These are phyloP conservation scores for Blepharisma stoltei DNA, from an alignment of 73 alveolate species.

Conservation along the genomic window DNA sequence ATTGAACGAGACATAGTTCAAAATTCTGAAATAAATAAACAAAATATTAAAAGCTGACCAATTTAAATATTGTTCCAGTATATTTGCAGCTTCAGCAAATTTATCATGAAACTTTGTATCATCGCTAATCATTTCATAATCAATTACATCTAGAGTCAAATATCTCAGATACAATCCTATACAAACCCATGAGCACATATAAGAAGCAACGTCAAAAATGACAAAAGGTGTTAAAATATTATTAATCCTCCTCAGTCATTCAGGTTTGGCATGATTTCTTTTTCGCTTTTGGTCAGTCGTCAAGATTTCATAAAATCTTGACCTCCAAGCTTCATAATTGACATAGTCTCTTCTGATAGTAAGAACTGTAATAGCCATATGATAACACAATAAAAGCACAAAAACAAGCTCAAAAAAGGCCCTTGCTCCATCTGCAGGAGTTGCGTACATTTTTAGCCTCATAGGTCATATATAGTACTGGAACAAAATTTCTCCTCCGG, in stretches of 20 bases:
- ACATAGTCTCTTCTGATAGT: conserved; percentile 30
- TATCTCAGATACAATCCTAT: conserved; percentile 37
- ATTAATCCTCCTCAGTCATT: conserved; percentile 38
- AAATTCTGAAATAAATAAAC: conserved; percentile 3
- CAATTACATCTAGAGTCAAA: conserved; percentile 13
- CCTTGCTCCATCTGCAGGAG: conserved; percentile 41
- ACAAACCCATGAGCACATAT: conserved; percentile 29
- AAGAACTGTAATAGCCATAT: conserved; percentile 39
- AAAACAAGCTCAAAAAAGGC: conserved; percentile 46
- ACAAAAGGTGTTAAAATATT: conserved; percentile 40
- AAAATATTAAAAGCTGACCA: conserved; percentile 34
- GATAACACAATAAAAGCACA: conserved; percentile 34
- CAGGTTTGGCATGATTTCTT: conserved; percentile 55
- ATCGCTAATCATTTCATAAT: conserved; percentile 28
- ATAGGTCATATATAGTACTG: conserved; percentile 32
- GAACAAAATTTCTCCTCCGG: conserved; percentile 38
- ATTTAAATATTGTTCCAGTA: conserved; percentile 35
- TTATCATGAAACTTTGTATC: conserved; percentile 35
- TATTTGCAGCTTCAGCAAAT: conserved; percentile 15
- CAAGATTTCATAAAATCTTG: conserved; percentile 39
- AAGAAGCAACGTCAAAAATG: conserved; percentile 48
- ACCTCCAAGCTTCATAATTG: conserved; percentile 50
- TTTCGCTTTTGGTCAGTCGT: conserved; percentile 42
- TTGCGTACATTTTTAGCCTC: conserved; percentile 42
- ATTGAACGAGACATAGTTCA: conserved; percentile 24